Percentiles rank a stretch among this genome's conserved stretches.
Evolutionary conservation across 83 land plant genomes (phyloP).

Genomic region (Isoetes engelmannii): DNA sequence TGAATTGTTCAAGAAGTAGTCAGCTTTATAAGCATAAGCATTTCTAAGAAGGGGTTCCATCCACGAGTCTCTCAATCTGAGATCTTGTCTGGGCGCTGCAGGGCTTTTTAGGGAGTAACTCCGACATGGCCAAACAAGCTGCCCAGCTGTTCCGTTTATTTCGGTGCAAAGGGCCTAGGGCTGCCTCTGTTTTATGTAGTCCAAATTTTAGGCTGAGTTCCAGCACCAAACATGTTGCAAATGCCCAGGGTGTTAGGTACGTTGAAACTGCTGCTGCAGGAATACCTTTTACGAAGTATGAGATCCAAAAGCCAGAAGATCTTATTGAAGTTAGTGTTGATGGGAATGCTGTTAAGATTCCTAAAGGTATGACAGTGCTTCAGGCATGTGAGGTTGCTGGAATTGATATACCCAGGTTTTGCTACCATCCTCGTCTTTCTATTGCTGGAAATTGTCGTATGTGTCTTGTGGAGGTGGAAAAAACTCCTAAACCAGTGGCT

Average conservation of each 20-base stretch:
- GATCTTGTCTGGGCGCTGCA: too few relatives aligned
- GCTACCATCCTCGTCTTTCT: slow-evolving; percentile 88
- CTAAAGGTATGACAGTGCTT: slow-evolving; percentile 89
- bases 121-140: too few relatives aligned
- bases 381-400: slow-evolving; percentile 98
- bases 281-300: slow-evolving; percentile 51
- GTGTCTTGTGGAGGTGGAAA: slow-evolving; percentile 99
- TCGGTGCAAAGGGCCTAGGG: too few relatives aligned
- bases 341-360: slow-evolving; percentile 74
- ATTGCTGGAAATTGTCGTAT: slow-evolving; percentile 97
- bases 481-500: slow-evolving; percentile 99
- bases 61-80: too few relatives aligned
- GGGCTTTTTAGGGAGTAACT: too few relatives aligned
- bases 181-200: too few relatives aligned
- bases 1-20: too few relatives aligned
- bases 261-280: slow-evolving; percentile 29
- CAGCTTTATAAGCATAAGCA: too few relatives aligned
- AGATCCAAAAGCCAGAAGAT: slow-evolving; percentile 63
- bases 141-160: too few relatives aligned
- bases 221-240: too few relatives aligned
- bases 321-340: slow-evolving; percentile 90
- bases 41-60: too few relatives aligned
- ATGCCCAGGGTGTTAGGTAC: slow-evolving; percentile 7
- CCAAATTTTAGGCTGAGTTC: too few relatives aligned
- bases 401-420: slow-evolving; percentile 89